A percentile compares a stretch with the other conserved stretches of the same genome.
These are phyloP conservation scores for Phytophthora pisi DNA, from an alignment of 352 stramenopile species.

Conservation along the genomic window DNA sequence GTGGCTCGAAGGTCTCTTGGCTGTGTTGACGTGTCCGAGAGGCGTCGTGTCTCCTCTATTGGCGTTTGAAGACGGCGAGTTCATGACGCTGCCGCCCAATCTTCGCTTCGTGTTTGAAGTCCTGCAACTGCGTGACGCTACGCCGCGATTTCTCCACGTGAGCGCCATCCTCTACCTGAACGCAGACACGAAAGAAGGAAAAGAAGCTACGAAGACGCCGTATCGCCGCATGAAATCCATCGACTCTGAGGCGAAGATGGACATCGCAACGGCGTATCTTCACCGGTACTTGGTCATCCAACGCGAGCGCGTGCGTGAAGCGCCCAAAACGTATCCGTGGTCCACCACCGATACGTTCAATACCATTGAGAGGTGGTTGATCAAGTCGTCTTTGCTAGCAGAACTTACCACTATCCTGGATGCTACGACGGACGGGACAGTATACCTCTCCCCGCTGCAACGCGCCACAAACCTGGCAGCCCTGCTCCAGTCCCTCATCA, in stretches of 20 bases:
- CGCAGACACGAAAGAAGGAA: not conserved
- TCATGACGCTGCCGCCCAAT: constrained; percentile 69
- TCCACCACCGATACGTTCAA: constrained; percentile 16
- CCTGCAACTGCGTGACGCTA: constrained; percentile 39
- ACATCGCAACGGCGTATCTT: constrained; percentile 29
- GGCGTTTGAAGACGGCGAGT: constrained; percentile 47
- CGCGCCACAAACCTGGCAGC: constrained; percentile 50
- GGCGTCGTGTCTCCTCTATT: constrained; percentile 9
- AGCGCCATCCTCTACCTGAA: constrained; percentile 38
- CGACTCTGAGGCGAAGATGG: constrained; percentile 1
- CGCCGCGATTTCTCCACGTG: constrained; percentile 36
- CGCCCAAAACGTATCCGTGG: not conserved
- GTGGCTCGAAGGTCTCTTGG: constrained; percentile 51
- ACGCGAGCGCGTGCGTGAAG: constrained; percentile 5
- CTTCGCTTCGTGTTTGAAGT: constrained; percentile 71
- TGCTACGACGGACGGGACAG: not conserved
- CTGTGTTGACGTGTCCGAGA: constrained; percentile 22
- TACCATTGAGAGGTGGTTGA: constrained; percentile 23
- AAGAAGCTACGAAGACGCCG: not conserved
- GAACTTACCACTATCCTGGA: constrained; percentile 25
- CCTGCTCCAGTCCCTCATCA: constrained; percentile 51
- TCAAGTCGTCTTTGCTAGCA: constrained; percentile 13
- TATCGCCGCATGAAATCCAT: constrained; percentile 1
- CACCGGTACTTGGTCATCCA: constrained; percentile 27
- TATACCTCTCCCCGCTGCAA: constrained; percentile 44